phyloP scores from a whole-genome alignment of 2,329 filamentous ascomycete genomes.

The Pseudocercospora cruenta region DNA sequence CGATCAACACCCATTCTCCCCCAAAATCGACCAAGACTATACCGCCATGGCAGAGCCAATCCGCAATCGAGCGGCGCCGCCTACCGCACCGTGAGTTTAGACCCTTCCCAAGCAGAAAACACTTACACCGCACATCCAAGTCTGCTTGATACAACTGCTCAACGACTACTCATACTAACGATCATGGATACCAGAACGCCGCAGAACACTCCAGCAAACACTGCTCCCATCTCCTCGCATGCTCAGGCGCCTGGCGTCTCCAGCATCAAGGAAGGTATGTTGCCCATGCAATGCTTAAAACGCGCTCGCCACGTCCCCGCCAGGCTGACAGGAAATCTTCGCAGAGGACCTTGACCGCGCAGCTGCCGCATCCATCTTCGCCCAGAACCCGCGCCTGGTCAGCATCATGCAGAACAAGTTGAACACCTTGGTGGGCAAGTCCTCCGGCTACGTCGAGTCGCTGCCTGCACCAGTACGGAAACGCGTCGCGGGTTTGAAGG shows the following conservation, averaged over 20 bases:
- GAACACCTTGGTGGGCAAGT: constrained; percentile 86
- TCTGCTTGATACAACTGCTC: constrained; percentile 1
- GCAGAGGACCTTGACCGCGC: constrained; percentile 88
- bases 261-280: constrained; percentile 95
- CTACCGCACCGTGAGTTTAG: constrained; percentile 23
- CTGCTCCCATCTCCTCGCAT: constrained; percentile 96
- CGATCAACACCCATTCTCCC: background rate
- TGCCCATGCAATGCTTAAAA: constrained; percentile 3
- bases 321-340: constrained; percentile 7
- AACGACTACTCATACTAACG: constrained; percentile 32
- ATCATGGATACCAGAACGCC: constrained; percentile 70
- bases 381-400: constrained; percentile 90
- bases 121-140: constrained; percentile 11
- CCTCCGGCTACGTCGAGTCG: constrained; percentile 97
- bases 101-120: constrained; percentile 8
- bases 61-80: constrained; percentile 16
- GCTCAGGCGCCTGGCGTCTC: constrained; percentile 92
- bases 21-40: constrained; percentile 2
- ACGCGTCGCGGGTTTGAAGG: constrained; percentile 93
- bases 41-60: constrained; percentile 27
- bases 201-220: constrained; percentile 91
- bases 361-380: constrained; percentile 87
- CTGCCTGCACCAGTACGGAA: constrained; percentile 86
- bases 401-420: constrained; percentile 98
- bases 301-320: constrained; percentile 10